These are phyloP conservation scores for Populus ilicifolia DNA, from an alignment of 345 rosid genomes.

Conservation along the genomic window DNA sequence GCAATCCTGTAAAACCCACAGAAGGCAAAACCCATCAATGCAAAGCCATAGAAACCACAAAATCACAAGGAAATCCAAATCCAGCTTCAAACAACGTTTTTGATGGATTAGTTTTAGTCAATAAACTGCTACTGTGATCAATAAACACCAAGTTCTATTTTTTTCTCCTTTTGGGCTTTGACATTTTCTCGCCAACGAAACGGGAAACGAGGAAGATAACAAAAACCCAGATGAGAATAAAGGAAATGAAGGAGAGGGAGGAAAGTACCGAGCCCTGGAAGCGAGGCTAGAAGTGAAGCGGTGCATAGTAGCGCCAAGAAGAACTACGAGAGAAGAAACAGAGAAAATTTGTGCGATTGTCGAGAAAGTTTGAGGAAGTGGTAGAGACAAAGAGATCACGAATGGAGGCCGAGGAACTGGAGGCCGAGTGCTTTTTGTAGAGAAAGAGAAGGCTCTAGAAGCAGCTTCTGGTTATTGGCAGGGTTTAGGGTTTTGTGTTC, in stretches of 20 bases:
- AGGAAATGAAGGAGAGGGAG: not conserved
- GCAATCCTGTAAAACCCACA: slow-evolving; percentile 46
- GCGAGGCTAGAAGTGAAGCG: slow-evolving; percentile 65
- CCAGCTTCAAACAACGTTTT: not conserved
- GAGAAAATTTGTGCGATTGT: not conserved
- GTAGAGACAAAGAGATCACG: not conserved
- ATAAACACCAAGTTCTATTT: not conserved
- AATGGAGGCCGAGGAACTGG: not conserved
- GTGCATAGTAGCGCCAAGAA: slow-evolving; percentile 36
- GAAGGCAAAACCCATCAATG: not conserved
- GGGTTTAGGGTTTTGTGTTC: slow-evolving; percentile 61
- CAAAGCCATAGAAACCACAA: not conserved
- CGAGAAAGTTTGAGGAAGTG: not conserved
- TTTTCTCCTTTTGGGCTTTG: not conserved
- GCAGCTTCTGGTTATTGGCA: slow-evolving; percentile 20
- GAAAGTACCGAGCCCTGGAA: slow-evolving; percentile 33
- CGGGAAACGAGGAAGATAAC: not conserved
- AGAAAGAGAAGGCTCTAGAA: slow-evolving; percentile 51
- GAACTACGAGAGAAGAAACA: not conserved
- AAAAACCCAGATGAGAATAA: not conserved
- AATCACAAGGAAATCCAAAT: not conserved
- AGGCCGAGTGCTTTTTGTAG: slow-evolving; percentile 5
- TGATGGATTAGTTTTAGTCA: not conserved
- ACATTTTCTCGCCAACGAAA: slow-evolving; percentile 8
- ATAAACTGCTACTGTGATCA: not conserved